Base-by-base conservation (phyloP, 495 filamentous ascomycete genomes). In the Aspergillus olivimuriae region DNA sequence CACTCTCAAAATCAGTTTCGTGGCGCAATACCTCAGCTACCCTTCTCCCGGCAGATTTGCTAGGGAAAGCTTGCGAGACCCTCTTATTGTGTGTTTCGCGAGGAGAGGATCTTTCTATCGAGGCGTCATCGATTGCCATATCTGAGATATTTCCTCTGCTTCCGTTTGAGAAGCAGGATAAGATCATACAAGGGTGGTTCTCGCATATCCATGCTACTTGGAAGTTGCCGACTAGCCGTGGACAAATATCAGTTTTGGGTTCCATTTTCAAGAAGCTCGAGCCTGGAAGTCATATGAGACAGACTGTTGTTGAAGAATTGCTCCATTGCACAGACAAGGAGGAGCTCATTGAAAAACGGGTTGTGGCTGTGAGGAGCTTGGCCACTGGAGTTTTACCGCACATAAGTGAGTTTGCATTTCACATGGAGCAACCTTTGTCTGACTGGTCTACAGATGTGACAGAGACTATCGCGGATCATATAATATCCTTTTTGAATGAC, bases 401-500 rank as follows among this genome's bases (percentile, higher is more conserved):
- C 44, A 68, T 62, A 46, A 51, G 69, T 70, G 62, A 26, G 51
- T 37, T 38, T 5, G 18, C 33, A n/a, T n/a, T 12, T 2, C 21
- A 34, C 12, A 21, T 14, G 4, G 5, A 16, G 24, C n/a, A 22
- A 11, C 35, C 16, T 31, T 21, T n/a, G 19, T n/a, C 51, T 64
- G 52, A 63, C 30, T 4, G 10, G 26, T 12, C 14, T 2, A 18
- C 15, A 70, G 67, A 41, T 39, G 21, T 52, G 11, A 58, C 53
- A 9, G 46, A 60, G 34, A 47, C 17, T 32, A 46, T 70, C 30
- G 50, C 54, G 12, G 46, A 48, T 2, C 30, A 59, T 73, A 18
- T 66, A 75, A 22, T 64, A 47, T 16, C 69, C 57, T 50, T 82
- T 8, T 58, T 97, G 33, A 84, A 92, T 42, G 90, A 99, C 56